Evolutionary conservation across 2,329 filamentous ascomycete genomes (phyloP).

Genomic region (Penicillium sp.): DNA sequence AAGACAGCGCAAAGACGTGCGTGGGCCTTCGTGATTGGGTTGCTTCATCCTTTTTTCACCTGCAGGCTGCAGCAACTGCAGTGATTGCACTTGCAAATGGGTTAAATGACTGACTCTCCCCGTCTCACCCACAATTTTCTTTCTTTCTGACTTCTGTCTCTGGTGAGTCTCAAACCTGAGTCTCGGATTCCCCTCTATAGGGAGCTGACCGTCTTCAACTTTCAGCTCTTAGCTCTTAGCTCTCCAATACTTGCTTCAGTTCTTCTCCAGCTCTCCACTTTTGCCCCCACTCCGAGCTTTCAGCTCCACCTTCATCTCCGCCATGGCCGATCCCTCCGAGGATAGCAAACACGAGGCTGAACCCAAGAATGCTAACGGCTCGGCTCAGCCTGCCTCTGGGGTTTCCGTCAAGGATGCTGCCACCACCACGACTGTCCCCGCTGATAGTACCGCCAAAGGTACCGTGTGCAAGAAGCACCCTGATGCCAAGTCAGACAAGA

Average conservation of each 20-base stretch:
- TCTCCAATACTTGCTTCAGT: not conserved
- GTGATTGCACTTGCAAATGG: not conserved
- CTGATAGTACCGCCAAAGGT: constrained; percentile 20
- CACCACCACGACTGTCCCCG: constrained; percentile 14
- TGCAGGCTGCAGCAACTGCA: not conserved
- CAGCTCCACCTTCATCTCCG: constrained; percentile 4
- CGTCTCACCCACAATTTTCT: not conserved
- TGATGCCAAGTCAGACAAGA: constrained; percentile 15
- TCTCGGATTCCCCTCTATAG: no score
- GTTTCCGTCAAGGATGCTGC: constrained; percentile 23
- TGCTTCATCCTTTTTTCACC: not conserved
- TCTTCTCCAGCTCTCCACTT: not conserved
- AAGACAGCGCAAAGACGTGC: constrained; percentile 1
- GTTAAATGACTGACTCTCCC: not conserved
- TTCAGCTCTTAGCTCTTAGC: not conserved
- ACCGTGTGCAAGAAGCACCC: constrained; percentile 32
- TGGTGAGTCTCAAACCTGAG: not conserved
- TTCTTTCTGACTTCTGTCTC: constrained; percentile 16
- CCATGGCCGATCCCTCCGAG: constrained; percentile 31
- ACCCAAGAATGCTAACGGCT: constrained; percentile 24
- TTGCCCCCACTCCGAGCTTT: not conserved
- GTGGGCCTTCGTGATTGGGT: constrained; percentile 6
- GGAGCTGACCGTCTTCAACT: no score
- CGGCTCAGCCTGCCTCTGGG: constrained; percentile 12
- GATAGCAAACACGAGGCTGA: constrained; percentile 30